Evolutionary conservation across 2,329 filamentous ascomycete genomes (phyloP), one percentile per base, ranked within the genome.

Genomic region (Colletotrichum horii): DNA sequence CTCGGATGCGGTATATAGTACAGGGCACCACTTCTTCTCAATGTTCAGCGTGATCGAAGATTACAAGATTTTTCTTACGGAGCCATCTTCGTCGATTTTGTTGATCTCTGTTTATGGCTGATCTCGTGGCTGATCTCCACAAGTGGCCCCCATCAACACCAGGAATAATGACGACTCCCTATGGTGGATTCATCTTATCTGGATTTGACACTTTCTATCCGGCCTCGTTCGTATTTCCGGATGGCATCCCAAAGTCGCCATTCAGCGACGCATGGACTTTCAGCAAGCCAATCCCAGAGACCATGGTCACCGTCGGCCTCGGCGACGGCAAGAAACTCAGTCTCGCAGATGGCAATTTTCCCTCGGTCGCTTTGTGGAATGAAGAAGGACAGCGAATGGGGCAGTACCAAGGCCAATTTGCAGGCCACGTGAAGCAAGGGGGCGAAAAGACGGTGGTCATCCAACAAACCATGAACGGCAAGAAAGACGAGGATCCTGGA

Each of bases 341-440:
- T 8, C 15, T 58, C 14, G 34, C 26, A 15, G 75, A 77, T 9
- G 78, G 78, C 11, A 58, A 66, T 14, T 66, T 66, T 12, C 78
- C 78, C 12, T 60, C 71, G 14, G 72, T 79, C 11, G 70, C 77
- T 12, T 26, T 79, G 34, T 79, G 78, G 77, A 72, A 79, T 67
- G 75, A 79, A 22, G 64, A 73, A 24, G 78, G 77, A 7, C 36
- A 76, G 0, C 74, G 71, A 1, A 64, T 79, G 16, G 78, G 78
- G n/a, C 77, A 76, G 36, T 65, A 62, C n/a, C 24, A 77, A 28
- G 24, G 70, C 32, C 26, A 64, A 16, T 62, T n/a, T 4, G 19
- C n/a, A 6, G n/a, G 12, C 5, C 24, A 15, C 11, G 61, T 12
- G n/a, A 66, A n/a, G 36, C 60, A 73, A 14, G 58, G 69, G 26